These are phyloP conservation scores for Stentor roeselii DNA, from an alignment of 73 alveolate genomes.

Conservation along the genomic window DNA sequence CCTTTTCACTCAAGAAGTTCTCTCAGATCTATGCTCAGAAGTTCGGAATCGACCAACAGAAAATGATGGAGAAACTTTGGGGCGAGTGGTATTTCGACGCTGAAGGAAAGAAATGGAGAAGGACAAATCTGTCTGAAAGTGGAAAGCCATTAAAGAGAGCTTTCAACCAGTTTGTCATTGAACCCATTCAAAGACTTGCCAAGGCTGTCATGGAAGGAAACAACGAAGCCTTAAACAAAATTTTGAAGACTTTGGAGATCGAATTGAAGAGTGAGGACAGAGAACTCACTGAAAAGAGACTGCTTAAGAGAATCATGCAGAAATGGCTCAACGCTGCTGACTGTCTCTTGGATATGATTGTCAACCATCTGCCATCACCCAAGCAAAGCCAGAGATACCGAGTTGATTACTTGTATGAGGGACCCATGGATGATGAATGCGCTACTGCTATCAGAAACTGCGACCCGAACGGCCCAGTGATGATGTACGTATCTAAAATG, in stretches of 20 bases:
- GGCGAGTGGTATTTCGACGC: slow-evolving; percentile 98
- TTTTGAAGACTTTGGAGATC: slow-evolving; percentile 69
- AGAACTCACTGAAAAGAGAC: background rate
- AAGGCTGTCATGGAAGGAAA: slow-evolving; percentile 82
- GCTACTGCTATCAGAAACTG: slow-evolving; percentile 92
- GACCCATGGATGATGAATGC: slow-evolving; percentile 98
- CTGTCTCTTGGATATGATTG: slow-evolving; percentile 97
- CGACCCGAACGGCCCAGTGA: slow-evolving; percentile 97
- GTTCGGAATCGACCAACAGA: slow-evolving; percentile 86
- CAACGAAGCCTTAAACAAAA: slow-evolving; percentile 81
- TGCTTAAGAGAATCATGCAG: slow-evolving; percentile 74
- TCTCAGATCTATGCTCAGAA: slow-evolving; percentile 92
- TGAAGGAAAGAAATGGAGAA: slow-evolving; percentile 94
- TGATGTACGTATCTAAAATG: slow-evolving; percentile 99
- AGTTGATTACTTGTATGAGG: slow-evolving; percentile 96
- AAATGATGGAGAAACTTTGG: slow-evolving; percentile 95
- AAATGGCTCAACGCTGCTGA: slow-evolving; percentile 99
- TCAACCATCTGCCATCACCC: slow-evolving; percentile 98
- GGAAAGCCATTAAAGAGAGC: slow-evolving; percentile 86
- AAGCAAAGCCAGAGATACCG: slow-evolving; percentile 95
- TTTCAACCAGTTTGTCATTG: slow-evolving; percentile 93
- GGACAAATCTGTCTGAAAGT: slow-evolving; percentile 72
- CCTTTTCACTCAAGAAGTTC: slow-evolving; percentile 95
- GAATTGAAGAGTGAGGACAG: slow-evolving; percentile 38
- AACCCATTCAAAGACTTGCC: slow-evolving; percentile 91